Percentiles rank a stretch among this genome's conserved stretches.
Conservation (phyloP, 2,329 filamentous ascomycete species). For the Trichoderma sp. region DNA sequence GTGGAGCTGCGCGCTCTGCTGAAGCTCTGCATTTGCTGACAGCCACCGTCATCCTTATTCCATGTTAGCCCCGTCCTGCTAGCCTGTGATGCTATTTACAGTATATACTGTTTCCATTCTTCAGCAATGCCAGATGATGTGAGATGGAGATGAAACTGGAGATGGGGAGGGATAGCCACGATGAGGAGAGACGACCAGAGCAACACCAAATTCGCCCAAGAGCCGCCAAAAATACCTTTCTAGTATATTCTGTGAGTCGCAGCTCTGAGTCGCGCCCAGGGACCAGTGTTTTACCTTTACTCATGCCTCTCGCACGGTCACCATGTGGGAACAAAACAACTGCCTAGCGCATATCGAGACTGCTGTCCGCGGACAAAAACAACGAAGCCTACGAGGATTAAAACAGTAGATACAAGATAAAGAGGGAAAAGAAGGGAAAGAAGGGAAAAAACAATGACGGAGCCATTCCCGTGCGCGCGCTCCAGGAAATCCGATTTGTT, state of each 20-base stretch:
- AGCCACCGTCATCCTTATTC: conserved; percentile 3
- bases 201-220: background rate
- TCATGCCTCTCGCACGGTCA: background rate
- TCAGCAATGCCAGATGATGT: conserved; percentile 5
- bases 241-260: background rate
- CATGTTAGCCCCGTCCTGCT: background rate
- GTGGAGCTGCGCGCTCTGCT: background rate
- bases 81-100: background rate
- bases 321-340: background rate
- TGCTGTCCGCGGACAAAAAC: no score
- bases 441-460: background rate
- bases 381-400: background rate
- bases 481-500: conserved; percentile 6
- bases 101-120: background rate
- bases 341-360: background rate
- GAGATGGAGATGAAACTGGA: background rate
- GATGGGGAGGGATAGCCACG: background rate
- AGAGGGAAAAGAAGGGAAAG: background rate
- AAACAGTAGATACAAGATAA: background rate
- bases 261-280: background rate
- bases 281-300: background rate
- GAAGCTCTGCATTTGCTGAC: conserved; percentile 7
- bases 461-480: background rate
- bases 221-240: background rate
- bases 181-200: background rate